These are phyloP conservation scores for Chloris gayana DNA, from an alignment of 176 grass and related monocot genomes.

Conservation along the genomic window DNA sequence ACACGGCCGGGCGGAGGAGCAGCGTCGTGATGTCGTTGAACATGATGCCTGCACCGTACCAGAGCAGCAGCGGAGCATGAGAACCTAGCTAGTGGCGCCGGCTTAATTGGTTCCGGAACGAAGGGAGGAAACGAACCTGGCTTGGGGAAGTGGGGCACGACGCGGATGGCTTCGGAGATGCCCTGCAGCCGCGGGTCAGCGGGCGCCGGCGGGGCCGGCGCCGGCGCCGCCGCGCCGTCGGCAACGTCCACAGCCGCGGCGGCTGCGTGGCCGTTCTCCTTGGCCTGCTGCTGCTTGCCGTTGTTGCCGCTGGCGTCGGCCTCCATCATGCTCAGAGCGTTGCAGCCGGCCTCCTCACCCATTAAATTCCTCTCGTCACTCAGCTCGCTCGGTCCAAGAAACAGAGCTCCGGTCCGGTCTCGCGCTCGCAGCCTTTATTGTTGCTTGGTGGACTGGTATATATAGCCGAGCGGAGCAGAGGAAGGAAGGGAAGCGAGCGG, in stretches of 20 bases:
- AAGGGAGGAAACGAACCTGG: slow-evolving; percentile 31
- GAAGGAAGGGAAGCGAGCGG: not conserved
- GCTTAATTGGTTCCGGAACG: not conserved
- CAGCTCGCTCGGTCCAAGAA: not conserved
- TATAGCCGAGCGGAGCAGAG: slow-evolving; percentile 32
- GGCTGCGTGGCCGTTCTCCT: slow-evolving; percentile 41
- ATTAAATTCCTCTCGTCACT: not conserved
- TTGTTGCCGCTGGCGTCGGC: not conserved
- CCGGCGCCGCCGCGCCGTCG: not conserved
- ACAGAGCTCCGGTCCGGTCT: not conserved
- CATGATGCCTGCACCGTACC: slow-evolving; percentile 81
- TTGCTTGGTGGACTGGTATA: slow-evolving; percentile 41
- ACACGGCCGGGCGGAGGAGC: slow-evolving; percentile 71
- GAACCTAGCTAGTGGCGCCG: too few species aligned
- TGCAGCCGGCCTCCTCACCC: slow-evolving; percentile 56
- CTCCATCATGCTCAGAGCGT: slow-evolving; percentile 38
- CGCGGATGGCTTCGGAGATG: slow-evolving; percentile 84
- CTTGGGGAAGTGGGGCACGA: slow-evolving; percentile 95
- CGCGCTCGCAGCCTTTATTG: slow-evolving; percentile 20
- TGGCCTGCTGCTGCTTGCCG: slow-evolving; percentile 2
- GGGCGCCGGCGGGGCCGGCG: not conserved
- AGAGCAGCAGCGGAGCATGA: too few species aligned
- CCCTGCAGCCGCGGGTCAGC: slow-evolving; percentile 70
- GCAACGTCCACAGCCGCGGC: not conserved
- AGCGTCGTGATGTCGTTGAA: slow-evolving; percentile 98